Conservation (phyloP, 345 rosid species). For the Orychophragmus violaceus region DNA sequence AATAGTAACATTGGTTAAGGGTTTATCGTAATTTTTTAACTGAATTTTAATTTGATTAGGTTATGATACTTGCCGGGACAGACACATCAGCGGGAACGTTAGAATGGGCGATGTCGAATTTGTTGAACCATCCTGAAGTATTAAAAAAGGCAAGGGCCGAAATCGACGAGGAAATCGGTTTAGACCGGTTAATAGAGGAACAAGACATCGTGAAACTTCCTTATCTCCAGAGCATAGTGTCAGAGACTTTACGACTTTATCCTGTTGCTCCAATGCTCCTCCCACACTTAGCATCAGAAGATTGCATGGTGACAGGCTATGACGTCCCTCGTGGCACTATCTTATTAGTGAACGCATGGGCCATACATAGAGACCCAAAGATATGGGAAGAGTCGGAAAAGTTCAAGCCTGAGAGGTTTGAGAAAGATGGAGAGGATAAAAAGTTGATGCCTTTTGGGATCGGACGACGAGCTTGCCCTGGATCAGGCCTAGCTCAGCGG, state of each 20-base stretch:
- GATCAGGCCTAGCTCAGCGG: constrained; percentile 34
- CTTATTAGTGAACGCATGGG: constrained; percentile 28
- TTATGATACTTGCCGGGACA: constrained; percentile 35
- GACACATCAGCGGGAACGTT: constrained; percentile 18
- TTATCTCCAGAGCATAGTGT: constrained; percentile 32
- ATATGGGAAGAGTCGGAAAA: constrained; percentile 18
- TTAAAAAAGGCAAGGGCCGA: constrained; percentile 31
- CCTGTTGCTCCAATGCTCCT: constrained; percentile 35
- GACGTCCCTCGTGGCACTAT: constrained; percentile 33
- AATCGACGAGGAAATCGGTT: constrained; percentile 22
- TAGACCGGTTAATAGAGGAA: constrained; percentile 30
- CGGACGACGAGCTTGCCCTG: constrained; percentile 35
- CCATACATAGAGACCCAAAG: constrained; percentile 8
- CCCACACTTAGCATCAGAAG: constrained; percentile 33
- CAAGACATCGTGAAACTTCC: constrained; percentile 30
- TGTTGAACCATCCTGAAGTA: constrained; percentile 30
- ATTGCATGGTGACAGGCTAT: constrained; percentile 33
- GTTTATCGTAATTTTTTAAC: not conserved
- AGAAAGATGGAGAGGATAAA: constrained; percentile 7
- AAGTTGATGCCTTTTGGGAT: constrained; percentile 39
- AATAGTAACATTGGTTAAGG: not conserved
- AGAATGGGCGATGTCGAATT: constrained; percentile 18
- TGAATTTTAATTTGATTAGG: constrained; percentile 5
- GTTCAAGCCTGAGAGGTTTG: constrained; percentile 21
- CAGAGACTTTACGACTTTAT: constrained; percentile 24